A percentile compares a stretch with the other conserved stretches of the same genome.
Conservation (phyloP, 108 stramenopile species). For the Parietichytrium sp. region DNA sequence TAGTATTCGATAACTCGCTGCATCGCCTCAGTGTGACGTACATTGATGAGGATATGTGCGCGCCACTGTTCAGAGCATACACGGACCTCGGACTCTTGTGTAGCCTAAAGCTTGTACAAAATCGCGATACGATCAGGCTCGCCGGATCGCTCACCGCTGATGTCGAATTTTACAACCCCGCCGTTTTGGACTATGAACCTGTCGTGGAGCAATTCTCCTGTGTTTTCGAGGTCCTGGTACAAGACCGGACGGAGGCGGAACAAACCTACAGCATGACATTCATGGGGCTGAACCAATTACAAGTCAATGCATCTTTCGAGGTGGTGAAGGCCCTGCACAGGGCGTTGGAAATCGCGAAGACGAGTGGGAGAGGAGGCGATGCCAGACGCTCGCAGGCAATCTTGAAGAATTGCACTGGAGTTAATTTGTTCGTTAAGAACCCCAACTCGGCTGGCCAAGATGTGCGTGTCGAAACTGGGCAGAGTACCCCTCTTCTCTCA, state of each 20-base stretch:
- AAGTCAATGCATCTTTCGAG: not conserved
- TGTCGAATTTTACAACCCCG: not conserved
- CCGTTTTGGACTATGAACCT: not conserved
- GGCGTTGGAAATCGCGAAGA: not conserved
- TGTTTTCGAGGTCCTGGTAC: conserved; percentile 30
- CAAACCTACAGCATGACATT: not conserved
- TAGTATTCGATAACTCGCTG: too few species aligned
- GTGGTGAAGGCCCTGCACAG: not conserved
- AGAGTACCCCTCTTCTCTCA: not conserved
- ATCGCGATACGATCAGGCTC: too few species aligned
- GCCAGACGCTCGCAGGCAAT: too few species aligned
- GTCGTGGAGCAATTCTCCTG: not conserved
- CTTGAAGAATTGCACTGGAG: conserved; percentile 8
- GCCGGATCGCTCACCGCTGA: not conserved
- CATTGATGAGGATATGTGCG: too few species aligned
- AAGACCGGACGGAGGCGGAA: not conserved
- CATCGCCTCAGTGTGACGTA: too few species aligned
- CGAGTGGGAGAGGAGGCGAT: too few species aligned
- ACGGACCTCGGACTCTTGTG: too few species aligned
- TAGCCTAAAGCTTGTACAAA: too few species aligned
- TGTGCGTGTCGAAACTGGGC: too few species aligned
- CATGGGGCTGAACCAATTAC: not conserved
- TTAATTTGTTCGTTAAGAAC: not conserved
- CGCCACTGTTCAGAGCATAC: too few species aligned
- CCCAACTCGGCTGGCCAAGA: too few species aligned